Conservation (phyloP, 1,284 basidiomycete genomes). For the Wallemia ichthyophaga region DNA sequence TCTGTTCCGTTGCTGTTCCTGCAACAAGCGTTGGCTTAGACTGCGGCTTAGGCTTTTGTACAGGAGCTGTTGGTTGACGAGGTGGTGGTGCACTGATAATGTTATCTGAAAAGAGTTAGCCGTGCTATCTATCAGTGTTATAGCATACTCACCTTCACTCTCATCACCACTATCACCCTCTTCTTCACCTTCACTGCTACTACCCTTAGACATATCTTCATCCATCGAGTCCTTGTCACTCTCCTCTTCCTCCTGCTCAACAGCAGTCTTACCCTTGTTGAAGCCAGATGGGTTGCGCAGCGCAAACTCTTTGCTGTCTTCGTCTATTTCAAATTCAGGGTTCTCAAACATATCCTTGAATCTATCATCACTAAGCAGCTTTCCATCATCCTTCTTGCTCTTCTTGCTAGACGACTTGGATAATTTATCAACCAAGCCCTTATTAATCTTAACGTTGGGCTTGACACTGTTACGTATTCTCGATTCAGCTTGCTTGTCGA, state of each 20-base stretch:
- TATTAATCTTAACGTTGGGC: conserved; percentile 57
- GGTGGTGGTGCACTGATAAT: not conserved
- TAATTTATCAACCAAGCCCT: conserved; percentile 61
- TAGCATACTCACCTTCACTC: conserved; percentile 21
- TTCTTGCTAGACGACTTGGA: conserved; percentile 39
- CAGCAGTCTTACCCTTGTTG: conserved; percentile 30
- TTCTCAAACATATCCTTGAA: conserved; percentile 79
- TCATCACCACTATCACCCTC: conserved; percentile 18
- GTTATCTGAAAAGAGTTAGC: not conserved
- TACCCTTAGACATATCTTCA: conserved; percentile 12
- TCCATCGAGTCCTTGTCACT: conserved; percentile 49
- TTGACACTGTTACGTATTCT: conserved; percentile 39
- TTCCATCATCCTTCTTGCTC: conserved; percentile 30
- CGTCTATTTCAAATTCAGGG: conserved; percentile 79
- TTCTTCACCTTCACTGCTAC: conserved; percentile 20
- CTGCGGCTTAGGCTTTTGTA: not conserved
- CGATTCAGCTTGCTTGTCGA: conserved; percentile 75
- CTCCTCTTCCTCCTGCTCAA: conserved; percentile 66
- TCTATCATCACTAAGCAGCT: conserved; percentile 54
- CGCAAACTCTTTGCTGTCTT: conserved; percentile 54
- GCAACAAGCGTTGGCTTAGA: not conserved
- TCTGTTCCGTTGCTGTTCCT: not conserved
- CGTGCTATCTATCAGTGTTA: not conserved
- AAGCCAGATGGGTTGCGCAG: conserved; percentile 40
- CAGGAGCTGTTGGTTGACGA: not conserved